Evolutionary conservation across 441 rosid genomes (phyloP), one percentile per base, ranked within the genome.

Genomic region (Isatis lusitanica): DNA sequence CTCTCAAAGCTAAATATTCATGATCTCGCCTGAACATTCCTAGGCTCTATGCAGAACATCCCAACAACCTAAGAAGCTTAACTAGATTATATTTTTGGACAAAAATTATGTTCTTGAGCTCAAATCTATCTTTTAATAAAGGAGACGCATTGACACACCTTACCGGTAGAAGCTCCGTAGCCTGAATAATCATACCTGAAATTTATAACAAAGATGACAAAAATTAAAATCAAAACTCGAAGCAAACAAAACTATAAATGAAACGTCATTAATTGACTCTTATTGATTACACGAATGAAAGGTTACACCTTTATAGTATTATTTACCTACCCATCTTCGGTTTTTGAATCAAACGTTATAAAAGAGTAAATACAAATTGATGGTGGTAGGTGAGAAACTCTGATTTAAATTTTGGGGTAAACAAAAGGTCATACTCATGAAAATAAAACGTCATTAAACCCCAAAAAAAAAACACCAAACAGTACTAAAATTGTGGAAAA

Each of bases 181-280:
- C 99, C 99, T 42, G 99, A 93, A 86, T 95, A 95, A 76, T 95
- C 99, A 71, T 95, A 95, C 70, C 99, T 91, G 91, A 82, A 80
- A 70, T 65, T 71, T 47, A 31, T 47, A 58, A 47, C 58, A 69
- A 33, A 76, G 1, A 70, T 3, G 3, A 46, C 38, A 51, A 55
- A 56, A 63, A 53, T 7, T 26, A 24, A 55, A 36, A 52, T 24
- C 42, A 44, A 66, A 63, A 67, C 31, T 60, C 21, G 30, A 26
- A 55, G 40, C 26, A 33, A 33, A 52, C 28, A n/a, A 56, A 55
- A 58, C 31, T 31, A 43, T 53, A 65, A 73, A 38, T 60, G 51
- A 51, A 60, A 12, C 21, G 26, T 74, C 36, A 71, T 46, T 68
- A 48, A 68, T 62, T 50, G 60, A 71, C 51, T 13, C 24, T 13